phyloP scores from a whole-genome alignment of 2,329 filamentous ascomycete genomes.

The Aspergillus hiratsukae region DNA sequence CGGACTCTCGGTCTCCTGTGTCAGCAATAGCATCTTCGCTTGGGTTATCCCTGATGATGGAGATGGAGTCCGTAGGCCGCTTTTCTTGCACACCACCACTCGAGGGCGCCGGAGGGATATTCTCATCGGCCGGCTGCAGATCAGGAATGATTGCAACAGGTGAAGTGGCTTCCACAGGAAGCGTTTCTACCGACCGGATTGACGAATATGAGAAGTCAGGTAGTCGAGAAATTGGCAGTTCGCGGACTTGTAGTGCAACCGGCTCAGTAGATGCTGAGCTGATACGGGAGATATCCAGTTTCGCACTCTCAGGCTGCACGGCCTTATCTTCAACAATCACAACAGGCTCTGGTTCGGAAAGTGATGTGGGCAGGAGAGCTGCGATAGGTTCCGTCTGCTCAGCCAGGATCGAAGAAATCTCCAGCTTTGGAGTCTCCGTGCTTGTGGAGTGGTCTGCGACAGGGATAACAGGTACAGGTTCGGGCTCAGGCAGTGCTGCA shows the following conservation, averaged over 20 bases:
- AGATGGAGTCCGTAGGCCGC: constrained; percentile 28
- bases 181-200: constrained; percentile 43
- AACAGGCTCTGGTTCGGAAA: constrained; percentile 14
- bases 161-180: constrained; percentile 41
- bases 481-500: constrained; percentile 10
- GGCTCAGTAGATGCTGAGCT: constrained; percentile 31
- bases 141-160: constrained; percentile 12
- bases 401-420: constrained; percentile 27
- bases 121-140: constrained; percentile 20
- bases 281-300: constrained; percentile 26
- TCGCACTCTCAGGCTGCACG: constrained; percentile 13
- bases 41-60: constrained; percentile 62
- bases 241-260: constrained; percentile 18
- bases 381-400: constrained; percentile 23
- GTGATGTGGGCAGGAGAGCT: constrained; percentile 14
- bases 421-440: constrained; percentile 13
- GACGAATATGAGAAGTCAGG: constrained; percentile 35
- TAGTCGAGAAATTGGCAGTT: constrained; percentile 24
- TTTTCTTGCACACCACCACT: constrained; percentile 15
- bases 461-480: constrained; percentile 10
- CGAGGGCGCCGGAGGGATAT: constrained; percentile 16
- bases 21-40: constrained; percentile 48
- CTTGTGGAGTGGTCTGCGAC: constrained; percentile 3
- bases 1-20: constrained; percentile 24
- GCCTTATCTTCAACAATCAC: constrained; percentile 10